Evolutionary conservation across 2,329 filamentous ascomycete genomes (phyloP).

Genomic region (Erysiphe pulchra): DNA sequence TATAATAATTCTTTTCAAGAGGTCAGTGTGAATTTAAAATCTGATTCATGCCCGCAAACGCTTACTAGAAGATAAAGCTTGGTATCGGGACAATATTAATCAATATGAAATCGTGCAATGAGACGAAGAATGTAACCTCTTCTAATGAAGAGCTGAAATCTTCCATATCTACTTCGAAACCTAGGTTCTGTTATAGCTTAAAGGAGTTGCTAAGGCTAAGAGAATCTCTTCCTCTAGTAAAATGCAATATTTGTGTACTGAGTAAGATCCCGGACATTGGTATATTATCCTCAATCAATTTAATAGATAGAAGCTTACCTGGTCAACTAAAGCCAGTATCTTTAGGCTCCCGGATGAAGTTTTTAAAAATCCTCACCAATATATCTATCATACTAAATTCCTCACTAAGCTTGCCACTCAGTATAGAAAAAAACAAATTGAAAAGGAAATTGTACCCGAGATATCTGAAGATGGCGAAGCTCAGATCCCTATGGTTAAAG

Average conservation of each 20-base stretch:
- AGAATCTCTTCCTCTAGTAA: slow-evolving; percentile 6
- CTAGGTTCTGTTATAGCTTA: too few species aligned
- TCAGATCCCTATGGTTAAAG: background rate
- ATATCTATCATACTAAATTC: slow-evolving; percentile 6
- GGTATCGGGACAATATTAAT: too few species aligned
- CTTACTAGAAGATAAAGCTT: too few species aligned
- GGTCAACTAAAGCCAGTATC: slow-evolving; percentile 4
- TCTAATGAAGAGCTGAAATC: too few species aligned
- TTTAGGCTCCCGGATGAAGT: slow-evolving; percentile 8
- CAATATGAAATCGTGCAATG: too few species aligned
- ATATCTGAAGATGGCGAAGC: slow-evolving; percentile 6
- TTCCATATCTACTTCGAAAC: too few species aligned
- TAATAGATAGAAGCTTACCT: background rate
- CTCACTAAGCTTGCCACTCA: slow-evolving; percentile 6
- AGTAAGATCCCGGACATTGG: slow-evolving; percentile 10
- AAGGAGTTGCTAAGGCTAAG: slow-evolving; percentile 10
- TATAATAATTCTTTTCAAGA: too few species aligned
- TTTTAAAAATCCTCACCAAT: slow-evolving; percentile 5
- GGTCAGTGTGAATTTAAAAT: too few species aligned
- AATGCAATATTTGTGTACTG: slow-evolving; percentile 8
- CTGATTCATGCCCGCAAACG: too few species aligned
- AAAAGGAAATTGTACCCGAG: slow-evolving; percentile 3
- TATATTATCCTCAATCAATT: background rate
- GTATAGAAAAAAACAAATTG: slow-evolving; percentile 1
- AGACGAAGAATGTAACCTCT: too few species aligned